Evolutionary conservation across 345 rosid species (phyloP).

Genomic region (Conringia planisiliqua): DNA sequence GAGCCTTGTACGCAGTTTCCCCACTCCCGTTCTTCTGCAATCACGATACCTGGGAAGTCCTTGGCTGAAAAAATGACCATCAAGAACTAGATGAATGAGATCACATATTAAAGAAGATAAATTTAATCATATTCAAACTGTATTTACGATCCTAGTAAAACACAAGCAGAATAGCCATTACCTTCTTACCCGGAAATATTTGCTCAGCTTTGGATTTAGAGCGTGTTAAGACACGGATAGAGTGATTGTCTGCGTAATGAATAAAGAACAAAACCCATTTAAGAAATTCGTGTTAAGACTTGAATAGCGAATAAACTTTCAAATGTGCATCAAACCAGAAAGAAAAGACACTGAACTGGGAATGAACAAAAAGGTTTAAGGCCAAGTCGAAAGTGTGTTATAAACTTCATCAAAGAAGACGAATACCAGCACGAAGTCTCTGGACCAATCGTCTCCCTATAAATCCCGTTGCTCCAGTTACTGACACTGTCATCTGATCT

Average conservation of each 20-base stretch:
- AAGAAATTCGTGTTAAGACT: neutral
- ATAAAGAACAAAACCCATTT: neutral
- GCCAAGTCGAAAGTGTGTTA: neutral
- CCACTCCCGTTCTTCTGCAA: constrained; percentile 84
- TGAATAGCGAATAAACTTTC: too few species aligned
- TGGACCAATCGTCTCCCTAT: constrained; percentile 81
- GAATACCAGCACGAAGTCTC: constrained; percentile 69
- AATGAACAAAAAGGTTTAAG: too few species aligned
- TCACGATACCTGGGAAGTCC: constrained; percentile 63
- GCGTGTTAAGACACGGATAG: constrained; percentile 75
- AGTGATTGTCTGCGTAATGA: constrained; percentile 58
- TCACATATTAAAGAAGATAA: neutral
- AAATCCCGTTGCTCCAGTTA: constrained; percentile 96
- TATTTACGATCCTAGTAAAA: neutral
- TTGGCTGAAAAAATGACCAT: constrained; percentile 39
- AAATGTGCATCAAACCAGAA: too few species aligned
- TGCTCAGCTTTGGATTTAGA: constrained; percentile 76
- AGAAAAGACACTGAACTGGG: too few species aligned
- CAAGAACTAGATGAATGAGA: constrained; percentile 13
- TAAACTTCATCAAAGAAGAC: neutral
- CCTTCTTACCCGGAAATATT: constrained; percentile 99
- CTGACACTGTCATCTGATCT: constrained; percentile 69
- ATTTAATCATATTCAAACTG: neutral
- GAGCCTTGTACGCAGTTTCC: constrained; percentile 65
- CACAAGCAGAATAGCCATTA: constrained; percentile 39